Evolutionary conservation across 176 grass and related monocot genomes (phyloP), one percentile per base, ranked within the genome.

Genomic region (Bothriochloa decipiens): DNA sequence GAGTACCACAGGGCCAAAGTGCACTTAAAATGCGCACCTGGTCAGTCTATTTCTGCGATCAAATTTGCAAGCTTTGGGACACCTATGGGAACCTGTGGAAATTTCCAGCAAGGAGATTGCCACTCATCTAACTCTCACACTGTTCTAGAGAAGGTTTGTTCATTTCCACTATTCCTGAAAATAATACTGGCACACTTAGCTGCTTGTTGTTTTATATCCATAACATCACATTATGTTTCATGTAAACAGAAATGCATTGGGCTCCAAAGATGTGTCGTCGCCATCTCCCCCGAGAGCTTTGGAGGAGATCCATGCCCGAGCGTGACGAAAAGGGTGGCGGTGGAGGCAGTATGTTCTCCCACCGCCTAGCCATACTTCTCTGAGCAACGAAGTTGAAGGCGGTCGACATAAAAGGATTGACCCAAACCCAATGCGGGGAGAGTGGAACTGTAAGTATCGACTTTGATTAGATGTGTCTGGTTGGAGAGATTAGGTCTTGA

Each of bases 41-140:
- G 97, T 42, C 97, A 99, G 72, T 89, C 88, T 23, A 99, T 99
- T 43, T 99, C 91, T 57, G 93, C 88, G 14, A 99, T 99, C 79
- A 94, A 91, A 63, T 99, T 99, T 82, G 97, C 97, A 26, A 99
- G 97, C 90, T 99, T 94, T 60, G 97, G 97, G 42, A 99, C 97
- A 35, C 97, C 97, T 33, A 74, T 82, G 39, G 97, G 97, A 46
- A 96, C 97, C 1, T 99, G 97, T 8, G 93, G 93, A 67, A 96
- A 57, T 86, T 99, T 94, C 90, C 81, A 94, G 57, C 88, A 99
- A 81, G 97, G 97, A 62, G 43, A 81, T 57, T 99, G 97, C 45
- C 97, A 99, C 72, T 94, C 97, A 8, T 63, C 87, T 2, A 87
- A 89, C 80, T 99, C 93, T 7, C 90, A 92, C 68, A 75, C 57